Base-by-base conservation (phyloP, 2,329 filamentous ascomycete genomes). In the Diaporthe sp. region DNA sequence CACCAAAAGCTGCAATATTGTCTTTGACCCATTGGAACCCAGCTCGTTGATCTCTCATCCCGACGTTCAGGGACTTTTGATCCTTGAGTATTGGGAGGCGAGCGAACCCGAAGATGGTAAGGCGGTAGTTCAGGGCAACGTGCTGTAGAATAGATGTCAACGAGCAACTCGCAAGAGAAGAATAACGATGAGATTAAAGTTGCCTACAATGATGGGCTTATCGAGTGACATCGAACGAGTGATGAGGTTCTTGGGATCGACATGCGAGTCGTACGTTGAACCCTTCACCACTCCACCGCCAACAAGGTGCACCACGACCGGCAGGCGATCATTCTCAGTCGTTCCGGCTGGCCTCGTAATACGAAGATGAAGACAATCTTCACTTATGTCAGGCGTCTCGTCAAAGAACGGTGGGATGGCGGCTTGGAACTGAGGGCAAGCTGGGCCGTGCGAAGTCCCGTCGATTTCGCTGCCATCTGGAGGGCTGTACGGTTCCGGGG, bases 21-120 rank as follows among this genome's bases (percentile, higher is more conserved):
- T 82, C 79, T 44, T 78, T 78, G 5, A 82, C 74, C 81, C 81
- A 82, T 55, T 82, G 77, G 22, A 80, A 68, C 0, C 77, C 81
- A 8, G 77, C 78, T 8, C 80, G 65, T 68, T 81, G 80, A 49
- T 81, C 81, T 58, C 77, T 71, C 77, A 82, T 79, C 8, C 81
- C 80, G 3, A 79, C 77, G 37, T 82, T 81, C 39, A 81, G 49
- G 0, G 80, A 81, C 39, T 80, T 81, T 55, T 81, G 75, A 5
- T 81, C 77, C 58, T 80, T 77, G 3, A 84, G 76, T 1, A 76
- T 61, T 0, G 77, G 77, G 0, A 82, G 78, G 0, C 77, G 76
- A 0, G 80, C 79, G 60, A 83, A 84, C 0, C 83, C 82, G 61
- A 83, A 84, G 44, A 83, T 82, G 0, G 78, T 81, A 0, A 83